These are phyloP conservation scores for Picea mariana DNA, from an alignment of 83 land plant species.

Conservation along the genomic window DNA sequence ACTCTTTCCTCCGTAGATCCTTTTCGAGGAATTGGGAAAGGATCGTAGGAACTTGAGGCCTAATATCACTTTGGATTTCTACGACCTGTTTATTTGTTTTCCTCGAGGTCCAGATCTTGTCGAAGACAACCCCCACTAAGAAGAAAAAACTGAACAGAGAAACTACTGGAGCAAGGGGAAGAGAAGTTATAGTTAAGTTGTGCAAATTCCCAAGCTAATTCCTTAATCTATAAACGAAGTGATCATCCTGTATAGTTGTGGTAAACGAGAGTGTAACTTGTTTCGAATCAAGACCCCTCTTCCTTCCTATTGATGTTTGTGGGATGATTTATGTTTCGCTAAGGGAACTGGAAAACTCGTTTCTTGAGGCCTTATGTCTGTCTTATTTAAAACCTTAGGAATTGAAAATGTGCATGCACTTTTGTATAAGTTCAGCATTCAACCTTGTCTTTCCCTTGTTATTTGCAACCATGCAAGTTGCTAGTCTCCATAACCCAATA, in stretches of 20 bases:
- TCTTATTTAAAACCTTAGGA: not conserved
- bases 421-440: not conserved
- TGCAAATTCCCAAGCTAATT: constrained; percentile 61
- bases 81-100: constrained; percentile 22
- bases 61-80: constrained; percentile 18
- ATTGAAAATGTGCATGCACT: not conserved
- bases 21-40: constrained; percentile 42
- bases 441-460: not conserved
- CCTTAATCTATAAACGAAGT: no score
- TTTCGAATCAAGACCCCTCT: not conserved
- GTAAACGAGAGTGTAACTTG: not conserved
- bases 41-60: constrained; percentile 81
- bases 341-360: not conserved
- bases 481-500: not conserved
- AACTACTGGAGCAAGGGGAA: constrained; percentile 40
- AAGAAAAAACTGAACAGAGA: constrained; percentile 68
- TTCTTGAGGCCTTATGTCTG: not conserved
- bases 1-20: no score
- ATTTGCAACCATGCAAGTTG: not conserved
- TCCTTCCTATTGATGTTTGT: not conserved
- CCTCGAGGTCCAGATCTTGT: constrained; percentile 66
- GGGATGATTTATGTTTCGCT: not conserved
- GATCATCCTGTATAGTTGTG: no score
- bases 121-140: constrained; percentile 64
- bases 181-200: constrained; percentile 42